Evolutionary conservation across 2,329 filamentous ascomycete genomes (phyloP).

Genomic region (Pseudogymnoascus sp.): DNA sequence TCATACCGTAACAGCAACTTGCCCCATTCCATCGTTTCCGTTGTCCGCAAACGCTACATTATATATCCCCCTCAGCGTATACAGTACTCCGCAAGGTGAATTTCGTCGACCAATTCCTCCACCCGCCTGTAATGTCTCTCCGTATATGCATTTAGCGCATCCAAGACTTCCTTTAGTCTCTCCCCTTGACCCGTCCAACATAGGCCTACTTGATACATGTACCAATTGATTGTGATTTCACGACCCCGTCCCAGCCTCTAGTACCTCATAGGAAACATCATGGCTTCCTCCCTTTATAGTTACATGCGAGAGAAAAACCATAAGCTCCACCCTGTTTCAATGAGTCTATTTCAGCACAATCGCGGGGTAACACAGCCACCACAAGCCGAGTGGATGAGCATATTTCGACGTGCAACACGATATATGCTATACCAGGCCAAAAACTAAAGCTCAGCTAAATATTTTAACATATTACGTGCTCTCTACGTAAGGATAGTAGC

Average conservation of each 20-base stretch:
- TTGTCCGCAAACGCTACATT: not conserved
- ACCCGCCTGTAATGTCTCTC: slow-evolving; percentile 85
- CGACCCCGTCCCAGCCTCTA: not conserved
- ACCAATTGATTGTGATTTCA: not conserved
- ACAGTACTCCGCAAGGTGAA: slow-evolving; percentile 77
- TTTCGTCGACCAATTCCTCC: slow-evolving; percentile 87
- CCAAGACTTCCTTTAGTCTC: slow-evolving; percentile 61
- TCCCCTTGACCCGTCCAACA: not conserved
- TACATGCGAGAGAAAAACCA: not conserved
- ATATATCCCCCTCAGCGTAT: slow-evolving; percentile 80
- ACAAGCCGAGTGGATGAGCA: not conserved
- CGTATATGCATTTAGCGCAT: slow-evolving; percentile 85
- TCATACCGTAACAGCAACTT: not conserved
- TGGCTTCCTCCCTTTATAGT: not conserved
- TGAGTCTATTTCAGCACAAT: not conserved
- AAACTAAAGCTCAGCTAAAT: not conserved
- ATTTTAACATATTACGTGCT: not conserved
- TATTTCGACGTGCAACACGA: not conserved
- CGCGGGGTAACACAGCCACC: not conserved
- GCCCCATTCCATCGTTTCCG: not conserved
- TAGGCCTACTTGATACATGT: not conserved
- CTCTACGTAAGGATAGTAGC: not conserved
- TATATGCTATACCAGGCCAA: not conserved
- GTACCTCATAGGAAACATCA: not conserved
- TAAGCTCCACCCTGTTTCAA: not conserved